Base-by-base conservation (phyloP, 768 basidiomycete genomes). In the Boletus rubescentipes region DNA sequence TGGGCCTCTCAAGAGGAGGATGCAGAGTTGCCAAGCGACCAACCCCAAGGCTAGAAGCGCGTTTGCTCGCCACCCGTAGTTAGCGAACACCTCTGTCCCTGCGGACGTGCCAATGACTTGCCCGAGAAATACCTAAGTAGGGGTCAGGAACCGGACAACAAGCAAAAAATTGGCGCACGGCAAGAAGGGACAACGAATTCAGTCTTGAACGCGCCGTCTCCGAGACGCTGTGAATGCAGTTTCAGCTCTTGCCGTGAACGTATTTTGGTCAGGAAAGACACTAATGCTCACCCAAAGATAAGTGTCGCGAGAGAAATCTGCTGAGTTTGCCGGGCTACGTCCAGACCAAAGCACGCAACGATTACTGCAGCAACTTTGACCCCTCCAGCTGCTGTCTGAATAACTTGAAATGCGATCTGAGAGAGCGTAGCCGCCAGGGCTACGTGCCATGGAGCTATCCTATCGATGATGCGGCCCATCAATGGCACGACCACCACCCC, bases 61-160 rank as follows among this genome's bases (percentile, higher is more conserved):
- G 0, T 77, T 77, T 0, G 84, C 74, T 31, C 81, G 74, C 86
- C 87, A 91, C 16, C 90, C 89, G 57, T 79, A 73, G 9, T 72
- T 55, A 31, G 86, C 76, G 68, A 89, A 93, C 6, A 91, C 78
- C 45, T 80, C 67, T 0, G 87, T 87, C n/a, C 88, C 85, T 2
- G 83, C 84, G 0, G 87, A 77, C 1, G 89, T 90, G 23, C 90
- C 90, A 70, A 86, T 84, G 8, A 91, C 85, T 72, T 91, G 89
- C 0, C 90, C 89, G 29, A 87, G 77, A 67, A 90, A 90, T 34
- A 86, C 60, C 68, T 75, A 42, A 29, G 32, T 20, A 38, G 30
- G n/a, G n/a, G 26, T 53, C 2, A 34, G 26, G 53, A 30, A 23
- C n/a, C n/a, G n/a, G n/a, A n/a, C n/a, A n/a, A n/a, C n/a, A n/a